Conservation (phyloP, 345 rosid genomes). For the Eucalyptus brandiana region DNA sequence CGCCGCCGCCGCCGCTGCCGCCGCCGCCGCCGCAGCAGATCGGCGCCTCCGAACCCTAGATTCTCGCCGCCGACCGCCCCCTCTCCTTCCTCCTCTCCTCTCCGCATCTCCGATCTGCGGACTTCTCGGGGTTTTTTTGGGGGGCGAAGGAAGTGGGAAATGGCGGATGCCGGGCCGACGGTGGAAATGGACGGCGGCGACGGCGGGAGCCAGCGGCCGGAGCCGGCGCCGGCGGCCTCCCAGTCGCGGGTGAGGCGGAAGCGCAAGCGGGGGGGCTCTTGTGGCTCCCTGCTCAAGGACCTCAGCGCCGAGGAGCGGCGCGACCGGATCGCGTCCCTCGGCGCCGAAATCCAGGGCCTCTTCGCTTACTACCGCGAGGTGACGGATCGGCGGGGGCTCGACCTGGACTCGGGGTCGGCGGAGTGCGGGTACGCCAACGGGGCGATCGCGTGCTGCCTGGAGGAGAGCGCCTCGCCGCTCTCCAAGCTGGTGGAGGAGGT, state of each 20-base stretch:
- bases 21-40: not conserved
- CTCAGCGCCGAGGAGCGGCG: conserved; percentile 25
- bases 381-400: conserved; percentile 9
- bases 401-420: conserved; percentile 1
- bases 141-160: not conserved
- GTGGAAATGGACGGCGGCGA: not conserved
- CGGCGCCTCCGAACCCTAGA: not conserved
- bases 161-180: not conserved
- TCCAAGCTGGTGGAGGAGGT: conserved; percentile 55
- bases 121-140: not conserved
- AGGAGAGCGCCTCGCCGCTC: conserved; percentile 58
- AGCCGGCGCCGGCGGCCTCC: not conserved
- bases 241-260: not conserved
- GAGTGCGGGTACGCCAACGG: conserved; percentile 27
- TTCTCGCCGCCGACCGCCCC: not conserved
- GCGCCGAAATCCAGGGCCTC: conserved; percentile 38
- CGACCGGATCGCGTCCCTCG: conserved; percentile 22
- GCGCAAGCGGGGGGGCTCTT: conserved; percentile 38
- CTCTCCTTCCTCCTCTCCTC: not conserved
- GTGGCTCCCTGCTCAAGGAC: not conserved
- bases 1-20: not conserved
- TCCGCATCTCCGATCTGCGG: not conserved
- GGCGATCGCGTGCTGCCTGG: conserved; percentile 52
- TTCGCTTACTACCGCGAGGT: conserved; percentile 37
- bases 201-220: not conserved